Evolutionary conservation across 768 basidiomycete species (phyloP), one percentile per base, ranked within the genome.

Genomic region (Suillus subaureus): DNA sequence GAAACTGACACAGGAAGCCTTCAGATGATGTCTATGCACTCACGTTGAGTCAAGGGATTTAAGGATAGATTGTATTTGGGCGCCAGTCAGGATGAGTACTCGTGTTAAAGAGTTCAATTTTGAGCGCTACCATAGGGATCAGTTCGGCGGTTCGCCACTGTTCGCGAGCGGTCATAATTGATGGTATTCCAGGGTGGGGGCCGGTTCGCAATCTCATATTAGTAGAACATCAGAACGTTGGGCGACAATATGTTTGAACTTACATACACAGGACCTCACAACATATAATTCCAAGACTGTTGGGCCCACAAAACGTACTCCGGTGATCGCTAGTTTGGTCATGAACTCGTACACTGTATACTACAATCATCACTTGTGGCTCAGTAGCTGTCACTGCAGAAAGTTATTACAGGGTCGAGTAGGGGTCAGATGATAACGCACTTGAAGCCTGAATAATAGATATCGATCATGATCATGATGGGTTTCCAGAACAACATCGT

Each of bases 161-260:
- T 58, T 58, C 58, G 58, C 40, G 26, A 60, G 58, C 58, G 58
- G 31, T 9, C 40, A 21, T 56, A 23, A 23, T 58, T 45, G 57
- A 58, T 58, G 23, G 39, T 40, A 23, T 9, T 37, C 16, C 23
- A 55, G 57, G 57, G 37, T 40, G 26, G n/a, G 18, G 39, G 39
- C 21, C 18, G 58, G 40, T 60, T 60, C 39, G 40, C 18, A 26
- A 39, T 11, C 8, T 23, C 26, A 58, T 58, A 23, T 23, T 16
- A 9, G 37, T 16, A 23, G 23, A 13, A 26, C 0, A 52, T 57
- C 37, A 40, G 11, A 60, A 40, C 39, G 23, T 15, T 47, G 4
- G 45, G n/a, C 11, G 11, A 11, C n/a, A 45, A 3, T 49, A 49
- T 37, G 15, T 40, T 42, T 28, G 11, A 60, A 60, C 11, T 28